Evolutionary conservation across 2,329 filamentous ascomycete species (phyloP), one percentile per base, ranked within the genome.

Genomic region (Clarireedia monteithiana): DNA sequence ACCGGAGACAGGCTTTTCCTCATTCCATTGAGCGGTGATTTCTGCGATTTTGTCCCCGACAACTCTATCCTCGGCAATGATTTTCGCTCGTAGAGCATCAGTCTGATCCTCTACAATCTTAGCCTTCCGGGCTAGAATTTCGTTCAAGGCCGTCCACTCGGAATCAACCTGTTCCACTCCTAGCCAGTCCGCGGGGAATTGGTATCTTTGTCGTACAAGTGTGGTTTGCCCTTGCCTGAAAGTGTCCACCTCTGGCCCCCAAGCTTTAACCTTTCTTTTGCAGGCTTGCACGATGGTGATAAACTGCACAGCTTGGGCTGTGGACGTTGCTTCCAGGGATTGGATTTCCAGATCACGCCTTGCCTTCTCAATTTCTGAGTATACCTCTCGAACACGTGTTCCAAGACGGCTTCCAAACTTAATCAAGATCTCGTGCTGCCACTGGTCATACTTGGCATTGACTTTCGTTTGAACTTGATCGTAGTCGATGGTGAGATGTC

Each of bases 381-480:
- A 91, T 4, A 96, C 86, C 67, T 99, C 94, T 49, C 90, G 83
- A 84, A 97, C 95, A 50, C 91, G 88, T 60, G 83, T 88, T 48
- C 91, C 90, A 47, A 99, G 85, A 55, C 94, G 89, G 56, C 82
- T 81, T 39, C 91, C 94, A 72, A 99, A 99, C 69, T 96, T 96
- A 64, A 88, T 82, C 39, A 97, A 78, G 55, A 99, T 95, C 63
- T 99, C 94, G 66, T 96, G 90, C 71, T 99, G 94, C 94, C 95
- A 99, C 71, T 97, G 92, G 69, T 99, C 95, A 69, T 99, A 99
- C 71, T 97, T 99, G 65, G 91, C 90, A 67, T 97, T 99, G 71
- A 99, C 94, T 72, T 96, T 96, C 56, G 92, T 90, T 72, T 99
- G 95, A 0, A 99, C 94, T 71, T 99, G 95, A 66, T 97, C 94